Evolutionary conservation across 345 rosid species (phyloP), one percentile per base, ranked within the genome.

Genomic region (Lepidium didymum): DNA sequence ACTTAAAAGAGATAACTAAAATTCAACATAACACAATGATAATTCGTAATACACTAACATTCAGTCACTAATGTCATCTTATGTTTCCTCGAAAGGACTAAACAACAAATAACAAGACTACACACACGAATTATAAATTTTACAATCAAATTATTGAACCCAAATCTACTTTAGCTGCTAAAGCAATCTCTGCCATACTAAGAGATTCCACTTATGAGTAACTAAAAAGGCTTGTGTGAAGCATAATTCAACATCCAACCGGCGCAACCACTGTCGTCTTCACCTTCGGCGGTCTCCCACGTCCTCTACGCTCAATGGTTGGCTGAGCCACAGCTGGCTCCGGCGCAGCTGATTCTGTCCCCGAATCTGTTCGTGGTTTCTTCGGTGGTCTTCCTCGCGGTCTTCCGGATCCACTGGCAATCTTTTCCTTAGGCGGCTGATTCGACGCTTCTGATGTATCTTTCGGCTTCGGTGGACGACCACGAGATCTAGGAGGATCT

Each of bases 251-350:
- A 43, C 86, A 81, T 1, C 84, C 90, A 4, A 89, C 87, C 35
- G 90, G 84, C 1, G 75, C 82, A 4, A 82, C 85, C 10, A 83
- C 81, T 9, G 55, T 80, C 80, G 64, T 79, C 79, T 87, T 86
- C 74, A 78, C 89, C 82, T 91, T 91, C 7, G 91, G 89, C 12
- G 92, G 97, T 33, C 95, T 72, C 1, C 95, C 92, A 38, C 92
- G 80, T 4, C 97, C 92, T 55, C 89, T 79, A n/a, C 79, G 77
- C 12, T 67, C 43, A 2, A 78, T 76, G 4, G 21, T 60, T 1
- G 74, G 0, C 43, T 69, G 50, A 49, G 59, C 23, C 5, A 7
- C 41, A 18, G 57, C 55, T 19, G 62, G 8, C 8, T 18, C 41
- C 23, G 15, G 41, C 0, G 33, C 56, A 29, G 25, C 76, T 1